A percentile compares a stretch with the other conserved stretches of the same genome.
Evolutionary conservation across 768 basidiomycete species (phyloP).

Genomic region (Trametes sanguinea): DNA sequence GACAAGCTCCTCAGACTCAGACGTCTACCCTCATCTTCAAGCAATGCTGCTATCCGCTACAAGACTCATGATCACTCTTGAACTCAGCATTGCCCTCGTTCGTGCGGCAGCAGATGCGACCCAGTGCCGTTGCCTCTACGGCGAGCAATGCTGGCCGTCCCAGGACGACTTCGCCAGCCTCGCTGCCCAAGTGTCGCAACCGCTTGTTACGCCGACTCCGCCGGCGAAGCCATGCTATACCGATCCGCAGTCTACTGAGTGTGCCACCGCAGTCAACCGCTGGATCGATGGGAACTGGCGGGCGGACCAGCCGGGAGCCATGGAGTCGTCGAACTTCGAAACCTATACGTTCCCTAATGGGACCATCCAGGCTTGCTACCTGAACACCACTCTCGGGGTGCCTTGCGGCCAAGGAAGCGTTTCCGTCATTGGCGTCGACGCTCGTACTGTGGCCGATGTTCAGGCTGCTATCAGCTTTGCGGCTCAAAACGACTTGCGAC

Average conservation of each 20-base stretch:
- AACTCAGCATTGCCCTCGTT: too few species aligned
- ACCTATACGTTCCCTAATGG: conserved; percentile 41
- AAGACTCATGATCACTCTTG: too few species aligned
- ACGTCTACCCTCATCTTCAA: too few species aligned
- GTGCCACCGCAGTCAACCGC: conserved; percentile 5
- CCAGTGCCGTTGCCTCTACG: conserved; percentile 6
- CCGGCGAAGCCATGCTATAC: conserved; percentile 43
- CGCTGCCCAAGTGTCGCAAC: conserved; percentile 43
- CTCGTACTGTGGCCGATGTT: conserved; percentile 32
- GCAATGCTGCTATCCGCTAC: too few species aligned
- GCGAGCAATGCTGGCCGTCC: background rate
- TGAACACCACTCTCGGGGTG: conserved; percentile 43
- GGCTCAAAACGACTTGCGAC: conserved; percentile 18
- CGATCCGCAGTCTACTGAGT: background rate
- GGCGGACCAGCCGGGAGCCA: conserved; percentile 41
- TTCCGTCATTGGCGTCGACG: conserved; percentile 31
- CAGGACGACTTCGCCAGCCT: conserved; percentile 22
- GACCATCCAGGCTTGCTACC: conserved; percentile 52
- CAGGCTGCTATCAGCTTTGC: conserved; percentile 28
- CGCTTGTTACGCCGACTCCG: conserved; percentile 41
- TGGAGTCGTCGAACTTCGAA: conserved; percentile 38
- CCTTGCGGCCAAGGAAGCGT: conserved; percentile 47
- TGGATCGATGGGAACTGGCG: conserved; percentile 42
- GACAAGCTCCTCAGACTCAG: too few species aligned
- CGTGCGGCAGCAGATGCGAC: too few species aligned